phyloP scores from a whole-genome alignment of 169 alveolate genomes.

The Theileria sp. region DNA sequence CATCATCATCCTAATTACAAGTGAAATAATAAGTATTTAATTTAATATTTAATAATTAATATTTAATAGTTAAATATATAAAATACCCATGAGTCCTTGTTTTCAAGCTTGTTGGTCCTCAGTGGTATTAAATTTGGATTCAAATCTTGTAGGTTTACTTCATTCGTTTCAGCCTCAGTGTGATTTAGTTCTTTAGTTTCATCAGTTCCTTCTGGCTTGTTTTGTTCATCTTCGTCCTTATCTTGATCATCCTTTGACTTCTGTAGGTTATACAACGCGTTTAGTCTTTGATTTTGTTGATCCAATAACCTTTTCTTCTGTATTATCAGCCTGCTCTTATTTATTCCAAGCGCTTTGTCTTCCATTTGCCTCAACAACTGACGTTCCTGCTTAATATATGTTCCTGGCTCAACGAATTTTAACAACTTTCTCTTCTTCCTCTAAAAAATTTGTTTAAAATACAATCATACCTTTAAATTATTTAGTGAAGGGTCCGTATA shows the following conservation, averaged over 20 bases:
- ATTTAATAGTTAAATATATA: neutral
- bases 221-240: neutral
- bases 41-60: neutral
- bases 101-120: constrained; percentile 35
- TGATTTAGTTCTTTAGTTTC: constrained; percentile 12
- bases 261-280: constrained; percentile 31
- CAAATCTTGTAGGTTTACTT: constrained; percentile 48
- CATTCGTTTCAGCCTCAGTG: constrained; percentile 28
- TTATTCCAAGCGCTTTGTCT: constrained; percentile 52
- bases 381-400: constrained; percentile 59
- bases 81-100: constrained; percentile 64
- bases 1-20: constrained; percentile 56
- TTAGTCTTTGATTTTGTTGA: constrained; percentile 46
- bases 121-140: constrained; percentile 70
- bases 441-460: neutral
- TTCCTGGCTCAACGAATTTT: constrained; percentile 59
- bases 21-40: neutral
- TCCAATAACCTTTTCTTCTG: constrained; percentile 55
- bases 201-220: neutral
- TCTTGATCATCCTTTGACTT: neutral
- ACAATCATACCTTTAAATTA: constrained; percentile 15
- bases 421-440: constrained; percentile 32
- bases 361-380: constrained; percentile 63
- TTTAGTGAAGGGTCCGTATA: constrained; percentile 53
- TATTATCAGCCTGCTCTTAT: constrained; percentile 26